Base-by-base conservation (phyloP, 2,329 filamentous ascomycete genomes). In the Trichophyton rubrum region DNA sequence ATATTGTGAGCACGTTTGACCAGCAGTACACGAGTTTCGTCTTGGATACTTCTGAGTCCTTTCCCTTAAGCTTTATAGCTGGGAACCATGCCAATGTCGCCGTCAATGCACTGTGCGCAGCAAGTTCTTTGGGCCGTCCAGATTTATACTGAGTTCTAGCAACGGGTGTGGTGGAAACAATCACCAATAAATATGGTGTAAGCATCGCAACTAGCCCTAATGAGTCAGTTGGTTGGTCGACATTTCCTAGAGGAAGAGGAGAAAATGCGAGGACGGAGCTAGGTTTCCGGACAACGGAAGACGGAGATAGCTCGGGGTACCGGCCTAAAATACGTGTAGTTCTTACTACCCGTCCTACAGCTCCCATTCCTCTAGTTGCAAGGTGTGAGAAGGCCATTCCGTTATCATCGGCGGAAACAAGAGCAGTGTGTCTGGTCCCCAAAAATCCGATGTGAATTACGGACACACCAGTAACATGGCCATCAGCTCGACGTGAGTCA, bases 351-450 rank as follows among this genome's bases (percentile, higher is more conserved):
- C 93, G 83, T 4, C 87, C 90, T 22, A 99, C 81, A 24, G 90
- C 82, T 2, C 93, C 93, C 41, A 95, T 86, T 1, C 93, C 95
- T 67, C 95, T 82, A 8, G 90, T 95, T 8, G 93, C 95, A 8
- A 99, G 81, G 73, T 99, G 95, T 2, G 93, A 96, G 72, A 99
- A 99, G 0, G 93, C 92, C 95, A 99, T 99, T 20, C 95, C 93
- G 56, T 84, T 84, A 68, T 95, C 89, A 73, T 99, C 91, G 1
- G 93, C 93, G 3, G 93, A 99, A 9, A 97, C 91, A 3, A 99
- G 79, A 2, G 95, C 93, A 13, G 93, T 99, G 68, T 93, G 91
- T 62, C 95, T 82, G 2, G 89, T 96, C 6, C 92, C 93, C 4
- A 99, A 79, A 70, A 99, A 99, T 0, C 92, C 93, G n/a, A 99